phyloP scores from a whole-genome alignment of 2,329 filamentous ascomycete genomes.

The Cordyceps farinosa region DNA sequence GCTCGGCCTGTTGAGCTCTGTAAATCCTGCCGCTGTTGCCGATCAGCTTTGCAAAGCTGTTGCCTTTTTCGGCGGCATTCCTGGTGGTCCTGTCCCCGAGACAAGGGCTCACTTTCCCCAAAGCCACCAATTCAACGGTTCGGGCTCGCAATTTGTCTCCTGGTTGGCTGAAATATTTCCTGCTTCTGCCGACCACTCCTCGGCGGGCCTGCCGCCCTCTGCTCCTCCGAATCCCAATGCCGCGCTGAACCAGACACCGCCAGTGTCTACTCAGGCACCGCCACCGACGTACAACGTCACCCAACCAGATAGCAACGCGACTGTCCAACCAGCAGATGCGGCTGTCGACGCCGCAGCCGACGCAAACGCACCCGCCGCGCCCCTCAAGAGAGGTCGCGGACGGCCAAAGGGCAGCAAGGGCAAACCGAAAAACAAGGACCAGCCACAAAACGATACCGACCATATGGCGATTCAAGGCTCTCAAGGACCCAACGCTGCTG shows the following conservation, averaged over 20 bases:
- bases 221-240: not conserved
- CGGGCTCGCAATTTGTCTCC: constrained; percentile 55
- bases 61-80: constrained; percentile 60
- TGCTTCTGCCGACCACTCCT: constrained; percentile 14
- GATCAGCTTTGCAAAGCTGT: constrained; percentile 61
- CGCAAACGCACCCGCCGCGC: constrained; percentile 17
- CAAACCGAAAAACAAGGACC: constrained; percentile 48
- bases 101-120: constrained; percentile 50
- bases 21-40: constrained; percentile 55
- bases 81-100: constrained; percentile 51
- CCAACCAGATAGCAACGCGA: not conserved
- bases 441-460: constrained; percentile 3
- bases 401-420: constrained; percentile 57
- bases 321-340: not conserved
- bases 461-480: not conserved
- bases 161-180: constrained; percentile 65
- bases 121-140: constrained; percentile 54
- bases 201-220: not conserved
- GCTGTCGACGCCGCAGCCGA: constrained; percentile 2
- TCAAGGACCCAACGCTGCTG: constrained; percentile 7
- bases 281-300: not conserved
- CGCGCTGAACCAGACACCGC: not conserved
- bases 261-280: not conserved
- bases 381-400: constrained; percentile 46
- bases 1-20: constrained; percentile 51